These are phyloP conservation scores for Astragalus glycyphyllos DNA, from an alignment of 306 rosid species.

Conservation along the genomic window DNA sequence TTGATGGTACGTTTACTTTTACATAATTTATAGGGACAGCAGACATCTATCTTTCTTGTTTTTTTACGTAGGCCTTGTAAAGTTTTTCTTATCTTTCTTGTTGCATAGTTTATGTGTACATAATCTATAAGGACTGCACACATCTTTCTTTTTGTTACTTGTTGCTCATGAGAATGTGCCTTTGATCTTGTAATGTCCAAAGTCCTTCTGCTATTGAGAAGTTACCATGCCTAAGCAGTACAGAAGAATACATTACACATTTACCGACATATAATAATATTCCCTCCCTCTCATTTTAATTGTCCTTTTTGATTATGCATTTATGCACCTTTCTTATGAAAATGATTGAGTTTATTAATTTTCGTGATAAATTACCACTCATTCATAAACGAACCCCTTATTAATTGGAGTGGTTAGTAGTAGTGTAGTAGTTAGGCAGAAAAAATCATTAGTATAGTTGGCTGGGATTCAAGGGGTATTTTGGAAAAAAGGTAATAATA, in stretches of 20 bases:
- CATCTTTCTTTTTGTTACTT: slow-evolving; percentile 4
- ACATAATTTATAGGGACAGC: not conserved
- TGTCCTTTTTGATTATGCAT: too few relatives aligned
- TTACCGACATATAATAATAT: too few relatives aligned
- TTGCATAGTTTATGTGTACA: slow-evolving; percentile 1
- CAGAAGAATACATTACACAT: not conserved
- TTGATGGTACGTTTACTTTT: slow-evolving; percentile 64
- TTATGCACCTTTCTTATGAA: too few relatives aligned
- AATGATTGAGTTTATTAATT: too few relatives aligned
- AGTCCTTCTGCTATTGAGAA: not conserved
- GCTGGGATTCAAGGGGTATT: too few relatives aligned
- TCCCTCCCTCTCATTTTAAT: too few relatives aligned
- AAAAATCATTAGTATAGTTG: too few relatives aligned
- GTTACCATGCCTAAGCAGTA: not conserved
- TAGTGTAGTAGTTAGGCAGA: too few relatives aligned
- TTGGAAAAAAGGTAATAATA: too few relatives aligned
- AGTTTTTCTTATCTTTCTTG: not conserved
- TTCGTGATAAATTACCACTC: too few relatives aligned
- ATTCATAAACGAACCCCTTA: too few relatives aligned
- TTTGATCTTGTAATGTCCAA: slow-evolving; percentile 9
- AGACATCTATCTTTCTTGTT: not conserved
- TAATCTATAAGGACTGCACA: slow-evolving; percentile 7
- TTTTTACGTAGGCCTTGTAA: not conserved
- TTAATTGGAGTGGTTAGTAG: too few relatives aligned
- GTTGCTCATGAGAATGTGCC: not conserved